Percentiles rank a stretch among this genome's conserved stretches.
phyloP scores from a whole-genome alignment of 139 green algal species.

The Closterium sp. region DNA sequence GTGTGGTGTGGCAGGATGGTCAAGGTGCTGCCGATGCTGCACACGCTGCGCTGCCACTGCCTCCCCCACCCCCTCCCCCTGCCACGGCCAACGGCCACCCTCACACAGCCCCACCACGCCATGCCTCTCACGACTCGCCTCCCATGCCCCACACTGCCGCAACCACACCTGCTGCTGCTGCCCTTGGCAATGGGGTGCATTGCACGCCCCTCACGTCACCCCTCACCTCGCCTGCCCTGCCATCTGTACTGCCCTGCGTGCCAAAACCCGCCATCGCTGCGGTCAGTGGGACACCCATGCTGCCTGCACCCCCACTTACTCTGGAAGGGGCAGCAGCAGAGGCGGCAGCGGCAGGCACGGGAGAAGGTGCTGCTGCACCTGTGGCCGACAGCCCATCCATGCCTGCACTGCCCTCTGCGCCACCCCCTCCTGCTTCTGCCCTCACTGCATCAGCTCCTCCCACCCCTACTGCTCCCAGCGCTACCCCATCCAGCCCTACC shows the following conservation, averaged over 20 bases:
- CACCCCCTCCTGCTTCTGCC: background rate
- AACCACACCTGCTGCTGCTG: background rate
- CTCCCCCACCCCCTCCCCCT: no score
- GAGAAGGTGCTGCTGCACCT: background rate
- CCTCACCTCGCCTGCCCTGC: no score
- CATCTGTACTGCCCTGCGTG: background rate
- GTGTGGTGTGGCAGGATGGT: background rate
- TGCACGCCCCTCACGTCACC: background rate
- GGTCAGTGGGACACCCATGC: background rate
- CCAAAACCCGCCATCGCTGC: background rate
- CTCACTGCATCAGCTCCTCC: background rate
- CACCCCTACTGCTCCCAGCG: background rate
- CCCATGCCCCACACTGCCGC: background rate
- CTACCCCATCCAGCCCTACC: background rate
- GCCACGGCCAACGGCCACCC: background rate
- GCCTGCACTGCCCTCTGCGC: background rate
- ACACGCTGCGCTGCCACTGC: background rate
- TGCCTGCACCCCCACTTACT: background rate
- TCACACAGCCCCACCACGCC: background rate
- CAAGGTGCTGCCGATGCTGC: background rate
- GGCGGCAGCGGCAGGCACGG: background rate
- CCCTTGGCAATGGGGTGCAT: background rate
- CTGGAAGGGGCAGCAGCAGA: background rate
- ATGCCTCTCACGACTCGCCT: background rate
- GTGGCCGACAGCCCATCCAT: background rate